Percentiles rank a stretch among this genome's conserved stretches.
These are phyloP conservation scores for Mycena sp. DNA, from an alignment of 1,284 basidiomycete species.

Conservation along the genomic window DNA sequence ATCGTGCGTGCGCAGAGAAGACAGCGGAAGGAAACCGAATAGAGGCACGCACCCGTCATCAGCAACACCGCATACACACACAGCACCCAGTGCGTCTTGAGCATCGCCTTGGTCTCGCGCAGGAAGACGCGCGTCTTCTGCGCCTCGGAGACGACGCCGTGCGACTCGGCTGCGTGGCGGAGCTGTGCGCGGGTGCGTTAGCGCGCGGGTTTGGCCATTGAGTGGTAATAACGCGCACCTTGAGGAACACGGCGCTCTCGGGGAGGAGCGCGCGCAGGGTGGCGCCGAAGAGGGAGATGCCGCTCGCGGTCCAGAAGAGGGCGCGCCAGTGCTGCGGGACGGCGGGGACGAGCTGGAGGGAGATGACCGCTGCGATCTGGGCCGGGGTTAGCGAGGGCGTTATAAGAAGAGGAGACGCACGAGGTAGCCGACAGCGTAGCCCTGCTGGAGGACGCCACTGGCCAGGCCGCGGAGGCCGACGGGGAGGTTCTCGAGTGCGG, in stretches of 20 bases:
- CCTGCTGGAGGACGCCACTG: constrained; percentile 86
- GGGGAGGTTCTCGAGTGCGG: constrained; percentile 90
- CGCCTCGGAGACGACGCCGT: constrained; percentile 46
- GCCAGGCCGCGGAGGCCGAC: constrained; percentile 78
- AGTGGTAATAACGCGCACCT: constrained; percentile 39
- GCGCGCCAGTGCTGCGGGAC: constrained; percentile 51
- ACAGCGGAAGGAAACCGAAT: constrained; percentile 29
- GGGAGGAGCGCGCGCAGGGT: constrained; percentile 66
- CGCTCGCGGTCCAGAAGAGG: constrained; percentile 61
- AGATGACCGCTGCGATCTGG: constrained; percentile 32
- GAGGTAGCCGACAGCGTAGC: constrained; percentile 67
- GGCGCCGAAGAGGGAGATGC: constrained; percentile 68
- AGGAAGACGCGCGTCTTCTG: constrained; percentile 80
- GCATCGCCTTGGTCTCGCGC: constrained; percentile 76
- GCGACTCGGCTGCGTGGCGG: constrained; percentile 61
- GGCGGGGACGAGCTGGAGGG: constrained; percentile 32
- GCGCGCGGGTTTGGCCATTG: constrained; percentile 18
- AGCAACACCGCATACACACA: constrained; percentile 86
- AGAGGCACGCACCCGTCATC: constrained; percentile 73
- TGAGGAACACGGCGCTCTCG: constrained; percentile 68
- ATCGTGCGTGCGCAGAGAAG: too few species aligned
- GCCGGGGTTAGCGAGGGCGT: background rate
- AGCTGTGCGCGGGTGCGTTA: constrained; percentile 76
- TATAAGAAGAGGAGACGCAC: background rate
- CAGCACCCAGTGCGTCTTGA: constrained; percentile 85